Evolutionary conservation across 2,329 filamentous ascomycete species (phyloP), one percentile per base, ranked within the genome.

Genomic region (Venturia nashicola): DNA sequence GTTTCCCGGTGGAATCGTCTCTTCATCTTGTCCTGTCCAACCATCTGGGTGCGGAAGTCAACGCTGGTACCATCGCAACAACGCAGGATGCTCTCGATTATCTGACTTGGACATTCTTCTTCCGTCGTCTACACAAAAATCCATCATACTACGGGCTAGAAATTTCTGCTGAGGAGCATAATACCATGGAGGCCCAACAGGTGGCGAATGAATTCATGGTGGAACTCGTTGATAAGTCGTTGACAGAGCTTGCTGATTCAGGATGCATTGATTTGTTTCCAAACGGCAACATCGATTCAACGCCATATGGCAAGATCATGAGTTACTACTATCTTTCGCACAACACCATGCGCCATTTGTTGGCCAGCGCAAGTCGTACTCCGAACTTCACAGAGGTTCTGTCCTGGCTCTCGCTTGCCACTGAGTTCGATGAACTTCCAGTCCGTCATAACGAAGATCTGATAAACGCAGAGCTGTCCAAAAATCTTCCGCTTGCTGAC

Each of bases 41-140:
- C 78, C 95, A 99, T 82, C 82, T 99, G 73, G 88, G 91, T 67
- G 94, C 94, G 65, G 94, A 99, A 77, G 86, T 97, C 6, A 96
- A 92, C 0, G 91, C 94, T 0, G 92, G 90, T 68, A 99, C 94
- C 0, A 90, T 99, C 61, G 80, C 88, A 40, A 96, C 91, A 9
- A 97, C 97, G 75, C 94, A 99, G 76, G 94, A 99, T 76, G 94
- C 94, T 0, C 82, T 99, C 4, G 95, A 99, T 75, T 99, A 99
- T 72, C 78, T 99, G 62, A 99, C 94, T 0, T 99, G 95, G 94
- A 99, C 95, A 0, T 99, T 99, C 79, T 99, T 99, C 83, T 99
- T 99, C 82, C 86, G 95, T 2, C 83, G 94, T 12, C 78, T 99
- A 46, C 94, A 99, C 79, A 99, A 99, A 80, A 99, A 99, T 70